phyloP scores from a whole-genome alignment of 352 stramenopile genomes.

The Pythium aquatile region DNA sequence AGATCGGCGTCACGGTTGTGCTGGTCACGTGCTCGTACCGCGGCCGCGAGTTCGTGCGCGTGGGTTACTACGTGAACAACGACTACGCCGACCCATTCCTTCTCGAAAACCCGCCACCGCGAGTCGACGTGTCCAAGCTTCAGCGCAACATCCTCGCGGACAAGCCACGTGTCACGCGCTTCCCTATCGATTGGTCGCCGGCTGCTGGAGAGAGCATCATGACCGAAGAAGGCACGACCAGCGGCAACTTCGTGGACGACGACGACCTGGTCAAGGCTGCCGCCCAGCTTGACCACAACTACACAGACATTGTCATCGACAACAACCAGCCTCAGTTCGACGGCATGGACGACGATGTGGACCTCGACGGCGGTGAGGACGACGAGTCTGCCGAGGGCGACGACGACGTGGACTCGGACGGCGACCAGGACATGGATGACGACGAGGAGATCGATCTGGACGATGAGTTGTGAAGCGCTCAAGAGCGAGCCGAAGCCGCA shows the following conservation, averaged over 20 bases:
- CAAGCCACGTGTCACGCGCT: constrained; percentile 94
- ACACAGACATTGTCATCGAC: constrained; percentile 88
- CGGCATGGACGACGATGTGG: constrained; percentile 56
- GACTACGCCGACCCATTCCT: constrained; percentile 94
- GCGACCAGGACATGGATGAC: constrained; percentile 68
- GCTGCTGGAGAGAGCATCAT: constrained; percentile 33
- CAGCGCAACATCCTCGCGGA: constrained; percentile 96
- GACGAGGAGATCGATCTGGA: constrained; percentile 67
- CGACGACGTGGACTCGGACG: constrained; percentile 66
- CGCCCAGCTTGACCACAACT: constrained; percentile 83
- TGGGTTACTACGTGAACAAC: constrained; percentile 99
- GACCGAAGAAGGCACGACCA: constrained; percentile 43
- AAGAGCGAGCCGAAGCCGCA: background rate
- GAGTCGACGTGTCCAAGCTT: constrained; percentile 91
- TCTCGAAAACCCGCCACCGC: constrained; percentile 73
- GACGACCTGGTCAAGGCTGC: constrained; percentile 86
- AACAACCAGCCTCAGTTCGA: constrained; percentile 41
- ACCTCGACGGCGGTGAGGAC: constrained; percentile 68
- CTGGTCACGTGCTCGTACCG: constrained; percentile 98
- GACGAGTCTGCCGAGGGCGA: constrained; percentile 39
- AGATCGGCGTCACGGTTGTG: constrained; percentile 98
- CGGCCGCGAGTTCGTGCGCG: constrained; percentile 95
- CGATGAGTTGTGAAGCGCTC: constrained; percentile 29
- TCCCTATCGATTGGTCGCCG: constrained; percentile 96
- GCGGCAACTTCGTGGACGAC: constrained; percentile 75